These are phyloP conservation scores for Hypoxylon sp. DNA, from an alignment of 2,329 filamentous ascomycete species.

Conservation along the genomic window DNA sequence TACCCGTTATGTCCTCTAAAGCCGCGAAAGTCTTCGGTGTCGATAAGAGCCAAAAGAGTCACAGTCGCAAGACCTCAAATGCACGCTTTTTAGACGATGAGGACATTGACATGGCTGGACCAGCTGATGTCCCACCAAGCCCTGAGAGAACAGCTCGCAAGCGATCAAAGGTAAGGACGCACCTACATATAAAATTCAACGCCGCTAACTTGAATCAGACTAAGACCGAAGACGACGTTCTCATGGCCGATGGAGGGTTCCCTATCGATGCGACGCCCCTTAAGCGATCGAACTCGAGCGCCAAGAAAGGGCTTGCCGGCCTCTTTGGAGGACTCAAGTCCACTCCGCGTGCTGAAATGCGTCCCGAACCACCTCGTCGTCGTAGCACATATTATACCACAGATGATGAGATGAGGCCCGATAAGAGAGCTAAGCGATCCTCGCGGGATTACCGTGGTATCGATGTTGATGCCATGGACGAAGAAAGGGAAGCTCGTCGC, in stretches of 20 bases:
- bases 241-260: conserved; percentile 69
- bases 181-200: neutral
- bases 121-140: conserved; percentile 57
- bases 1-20: conserved; percentile 77
- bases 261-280: conserved; percentile 65
- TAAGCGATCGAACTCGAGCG: conserved; percentile 73
- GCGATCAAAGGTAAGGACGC: conserved; percentile 64
- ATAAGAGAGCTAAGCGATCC: conserved; percentile 56
- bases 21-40: conserved; percentile 83
- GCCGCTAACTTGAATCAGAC: conserved; percentile 46
- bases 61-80: conserved; percentile 64
- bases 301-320: conserved; percentile 73
- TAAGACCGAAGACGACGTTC: conserved; percentile 65
- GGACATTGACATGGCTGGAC: conserved; percentile 64
- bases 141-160: conserved; percentile 65
- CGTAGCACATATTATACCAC: conserved; percentile 66
- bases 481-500: conserved; percentile 73
- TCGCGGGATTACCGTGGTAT: conserved; percentile 62
- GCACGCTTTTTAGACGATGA: conserved; percentile 61
- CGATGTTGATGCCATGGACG: conserved; percentile 67
- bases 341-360: conserved; percentile 58
- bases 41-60: conserved; percentile 60
- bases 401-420: conserved; percentile 64
- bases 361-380: conserved; percentile 64
- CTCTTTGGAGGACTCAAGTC: conserved; percentile 73